phyloP scores from a whole-genome alignment of 2,329 filamentous ascomycete species.

The Colletotrichum sp. region DNA sequence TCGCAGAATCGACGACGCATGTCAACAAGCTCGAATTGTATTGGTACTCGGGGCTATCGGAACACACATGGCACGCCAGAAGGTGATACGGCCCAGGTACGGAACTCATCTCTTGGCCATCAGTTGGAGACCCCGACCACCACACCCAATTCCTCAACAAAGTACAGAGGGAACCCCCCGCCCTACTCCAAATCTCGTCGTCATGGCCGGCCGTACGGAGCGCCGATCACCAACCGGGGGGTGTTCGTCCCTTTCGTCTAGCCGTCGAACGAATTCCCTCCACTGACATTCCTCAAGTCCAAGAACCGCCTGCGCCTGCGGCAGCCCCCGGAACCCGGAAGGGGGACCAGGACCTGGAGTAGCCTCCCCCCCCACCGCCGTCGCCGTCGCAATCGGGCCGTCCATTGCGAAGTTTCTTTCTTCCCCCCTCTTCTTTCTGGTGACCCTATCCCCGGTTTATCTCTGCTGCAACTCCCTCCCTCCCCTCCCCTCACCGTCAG shows the following conservation, averaged over 20 bases:
- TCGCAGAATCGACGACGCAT: neutral
- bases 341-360: neutral
- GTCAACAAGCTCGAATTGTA: neutral
- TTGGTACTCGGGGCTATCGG: neutral
- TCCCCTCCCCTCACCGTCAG: neutral
- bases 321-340: neutral
- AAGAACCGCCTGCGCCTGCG: neutral
- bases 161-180: neutral
- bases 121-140: neutral
- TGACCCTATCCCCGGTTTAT: neutral
- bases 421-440: neutral
- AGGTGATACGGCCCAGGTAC: neutral
- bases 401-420: neutral
- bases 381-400: neutral
- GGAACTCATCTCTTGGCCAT: neutral
- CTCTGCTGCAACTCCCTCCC: neutral
- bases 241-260: neutral
- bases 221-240: constrained; percentile 8
- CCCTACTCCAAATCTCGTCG: neutral
- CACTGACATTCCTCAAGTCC: neutral
- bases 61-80: neutral
- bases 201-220: constrained; percentile 12
- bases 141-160: neutral
- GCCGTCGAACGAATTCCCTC: neutral
- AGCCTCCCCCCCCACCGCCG: neutral